Evolutionary conservation across 495 filamentous ascomycete species (phyloP).

Genomic region (Daldinia loculata): DNA sequence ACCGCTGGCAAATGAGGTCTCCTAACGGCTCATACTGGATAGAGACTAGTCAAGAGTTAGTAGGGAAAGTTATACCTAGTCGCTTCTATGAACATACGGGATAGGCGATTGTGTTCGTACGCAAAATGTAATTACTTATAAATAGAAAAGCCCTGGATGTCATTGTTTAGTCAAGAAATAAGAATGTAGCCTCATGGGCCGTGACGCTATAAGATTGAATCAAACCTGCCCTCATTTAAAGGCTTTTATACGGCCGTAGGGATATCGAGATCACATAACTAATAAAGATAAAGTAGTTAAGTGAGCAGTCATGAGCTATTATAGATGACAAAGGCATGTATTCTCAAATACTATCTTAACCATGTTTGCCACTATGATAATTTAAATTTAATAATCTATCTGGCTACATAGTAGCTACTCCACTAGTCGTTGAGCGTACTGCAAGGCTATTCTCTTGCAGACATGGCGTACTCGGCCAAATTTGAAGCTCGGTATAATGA

Average conservation of each 20-base stretch:
- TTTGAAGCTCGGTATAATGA: constrained; percentile 8
- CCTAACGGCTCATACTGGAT: constrained; percentile 1
- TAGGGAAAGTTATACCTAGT: not conserved
- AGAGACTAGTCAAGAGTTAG: not conserved
- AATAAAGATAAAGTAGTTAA: not conserved
- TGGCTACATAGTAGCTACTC: not conserved
- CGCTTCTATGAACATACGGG: not conserved
- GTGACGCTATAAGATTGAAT: not conserved
- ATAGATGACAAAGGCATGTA: too few relatives aligned
- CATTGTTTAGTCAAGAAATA: not conserved
- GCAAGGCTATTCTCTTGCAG: constrained; percentile 5
- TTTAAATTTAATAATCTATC: not conserved
- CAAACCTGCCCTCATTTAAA: not conserved
- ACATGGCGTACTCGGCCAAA: constrained; percentile 20
- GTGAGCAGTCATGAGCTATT: not conserved
- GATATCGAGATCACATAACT: constrained; percentile 1
- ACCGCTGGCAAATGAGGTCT: constrained; percentile 14
- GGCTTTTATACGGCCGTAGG: not conserved
- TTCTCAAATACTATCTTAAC: not conserved
- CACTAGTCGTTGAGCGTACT: not conserved
- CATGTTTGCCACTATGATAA: not conserved
- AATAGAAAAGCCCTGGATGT: not conserved
- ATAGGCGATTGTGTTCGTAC: not conserved
- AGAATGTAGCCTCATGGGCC: not conserved
- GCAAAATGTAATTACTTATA: not conserved